Evolutionary conservation across 1,139 yeast genomes (phyloP), one percentile per base, ranked within the genome.

Genomic region (Pichia sp.): DNA sequence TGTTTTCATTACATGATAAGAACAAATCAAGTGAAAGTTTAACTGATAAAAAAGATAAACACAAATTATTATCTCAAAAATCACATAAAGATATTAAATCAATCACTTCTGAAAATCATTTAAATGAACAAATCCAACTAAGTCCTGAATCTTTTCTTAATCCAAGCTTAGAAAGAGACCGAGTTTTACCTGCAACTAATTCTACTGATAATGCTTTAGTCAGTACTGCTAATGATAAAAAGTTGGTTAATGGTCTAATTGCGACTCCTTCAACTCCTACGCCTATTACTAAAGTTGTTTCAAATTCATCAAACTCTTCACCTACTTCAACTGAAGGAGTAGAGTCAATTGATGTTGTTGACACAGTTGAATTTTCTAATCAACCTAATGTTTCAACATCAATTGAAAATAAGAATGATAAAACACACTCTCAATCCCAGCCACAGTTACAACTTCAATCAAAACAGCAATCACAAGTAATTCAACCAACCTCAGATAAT

Each of bases 21-120:
- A 40, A 40, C 25, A 43, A 41, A 36, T 41, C 47, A 11, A 35
- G n/a, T 25, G 47, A 43, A 13, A 40, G 22, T 30, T 13, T 40
- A 4, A 7, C 16, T 21, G 47, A 40, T 1, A 33, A 23, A 6
- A 31, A 25, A 3, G 43, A 37, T 11, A 43, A 37, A 10, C 21
- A 33, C n/a, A 31, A 40, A 14, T 7, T 29, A 2, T n/a, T n/a
- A n/a, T n/a, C n/a, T n/a, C n/a, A n/a, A n/a, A n/a, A n/a, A n/a
- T n/a, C n/a, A n/a, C n/a, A n/a, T n/a, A n/a, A n/a, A n/a, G n/a
- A n/a, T n/a, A n/a, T n/a, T n/a, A n/a, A n/a, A n/a, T n/a, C n/a
- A n/a, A n/a, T n/a, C n/a, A n/a, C n/a, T n/a, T n/a, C n/a, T n/a
- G n/a, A n/a, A n/a, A n/a, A n/a, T n/a, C n/a, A n/a, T n/a, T n/a